phyloP scores from a whole-genome alignment of 164 flowering plant genomes.

The Berberis thunbergii region DNA sequence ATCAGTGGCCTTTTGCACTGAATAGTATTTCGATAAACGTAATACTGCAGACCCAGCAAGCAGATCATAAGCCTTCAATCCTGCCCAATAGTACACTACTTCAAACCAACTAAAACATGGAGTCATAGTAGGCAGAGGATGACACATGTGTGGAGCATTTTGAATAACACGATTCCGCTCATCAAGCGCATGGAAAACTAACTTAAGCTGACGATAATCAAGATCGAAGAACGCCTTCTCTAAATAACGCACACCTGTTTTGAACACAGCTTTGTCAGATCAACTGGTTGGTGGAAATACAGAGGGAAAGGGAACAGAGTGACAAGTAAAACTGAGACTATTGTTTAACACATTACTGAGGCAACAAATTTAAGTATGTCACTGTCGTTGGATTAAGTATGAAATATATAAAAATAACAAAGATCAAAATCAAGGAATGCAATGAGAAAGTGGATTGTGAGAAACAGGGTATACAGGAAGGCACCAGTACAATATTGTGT shows the following conservation, averaged over 20 bases:
- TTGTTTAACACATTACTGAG: too few relatives aligned
- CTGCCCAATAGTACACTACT: constrained; percentile 20
- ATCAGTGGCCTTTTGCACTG: constrained; percentile 9
- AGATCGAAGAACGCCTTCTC: constrained; percentile 21
- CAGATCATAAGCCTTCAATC: constrained; percentile 20
- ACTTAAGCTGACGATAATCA: constrained; percentile 20
- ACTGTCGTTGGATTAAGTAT: too few relatives aligned
- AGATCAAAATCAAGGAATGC: too few relatives aligned
- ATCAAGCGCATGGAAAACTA: constrained; percentile 22
- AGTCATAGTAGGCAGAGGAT: constrained; percentile 17
- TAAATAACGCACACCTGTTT: constrained; percentile 18
- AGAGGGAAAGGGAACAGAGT: too few relatives aligned
- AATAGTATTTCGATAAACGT: constrained; percentile 15
- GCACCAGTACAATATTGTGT: too few relatives aligned
- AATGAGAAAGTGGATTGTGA: too few relatives aligned
- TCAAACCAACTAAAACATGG: constrained; percentile 23
- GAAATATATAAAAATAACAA: too few relatives aligned
- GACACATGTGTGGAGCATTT: constrained; percentile 22
- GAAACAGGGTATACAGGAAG: too few relatives aligned
- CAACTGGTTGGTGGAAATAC: too few relatives aligned
- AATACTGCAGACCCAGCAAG: constrained; percentile 17
- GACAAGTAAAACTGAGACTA: too few relatives aligned
- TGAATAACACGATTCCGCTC: constrained; percentile 20
- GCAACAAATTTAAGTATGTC: too few relatives aligned
- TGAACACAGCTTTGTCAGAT: background rate